Conservation (phyloP, 805 yeast species). For the Candida orba region DNA sequence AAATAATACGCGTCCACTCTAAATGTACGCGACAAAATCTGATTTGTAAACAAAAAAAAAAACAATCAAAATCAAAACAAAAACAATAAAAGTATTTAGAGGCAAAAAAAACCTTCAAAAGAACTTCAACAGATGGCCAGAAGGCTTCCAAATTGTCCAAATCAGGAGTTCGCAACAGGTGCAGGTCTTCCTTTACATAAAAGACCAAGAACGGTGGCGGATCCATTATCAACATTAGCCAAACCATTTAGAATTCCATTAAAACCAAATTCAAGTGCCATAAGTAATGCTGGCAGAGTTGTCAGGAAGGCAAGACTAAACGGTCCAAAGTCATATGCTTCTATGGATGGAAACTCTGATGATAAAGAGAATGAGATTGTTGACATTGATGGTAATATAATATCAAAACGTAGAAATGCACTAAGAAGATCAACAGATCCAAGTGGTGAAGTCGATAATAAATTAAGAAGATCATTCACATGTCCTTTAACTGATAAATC, state of each 20-base stretch:
- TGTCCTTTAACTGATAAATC: constrained; percentile 48
- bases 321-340: constrained; percentile 37
- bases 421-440: constrained; percentile 43
- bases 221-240: constrained; percentile 44
- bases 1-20: neutral
- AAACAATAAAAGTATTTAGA: neutral
- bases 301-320: constrained; percentile 27
- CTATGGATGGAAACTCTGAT: constrained; percentile 23
- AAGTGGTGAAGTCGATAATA: constrained; percentile 31
- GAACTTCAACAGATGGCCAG: constrained; percentile 24
- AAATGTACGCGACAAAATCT: neutral
- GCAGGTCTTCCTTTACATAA: constrained; percentile 55
- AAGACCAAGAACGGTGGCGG: constrained; percentile 46
- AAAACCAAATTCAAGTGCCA: constrained; percentile 21
- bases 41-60: constrained; percentile 5
- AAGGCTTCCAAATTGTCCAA: constrained; percentile 35
- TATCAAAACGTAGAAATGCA: constrained; percentile 46
- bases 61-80: constrained; percentile 4
- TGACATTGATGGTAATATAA: constrained; percentile 25
- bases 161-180: constrained; percentile 55
- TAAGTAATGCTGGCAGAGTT: constrained; percentile 14
- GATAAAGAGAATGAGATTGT: constrained; percentile 30
- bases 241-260: constrained; percentile 70
- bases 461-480: constrained; percentile 42
- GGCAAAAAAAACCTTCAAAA: neutral